Base-by-base conservation (phyloP, 2,329 filamentous ascomycete genomes). In the Fusarium temperatum region DNA sequence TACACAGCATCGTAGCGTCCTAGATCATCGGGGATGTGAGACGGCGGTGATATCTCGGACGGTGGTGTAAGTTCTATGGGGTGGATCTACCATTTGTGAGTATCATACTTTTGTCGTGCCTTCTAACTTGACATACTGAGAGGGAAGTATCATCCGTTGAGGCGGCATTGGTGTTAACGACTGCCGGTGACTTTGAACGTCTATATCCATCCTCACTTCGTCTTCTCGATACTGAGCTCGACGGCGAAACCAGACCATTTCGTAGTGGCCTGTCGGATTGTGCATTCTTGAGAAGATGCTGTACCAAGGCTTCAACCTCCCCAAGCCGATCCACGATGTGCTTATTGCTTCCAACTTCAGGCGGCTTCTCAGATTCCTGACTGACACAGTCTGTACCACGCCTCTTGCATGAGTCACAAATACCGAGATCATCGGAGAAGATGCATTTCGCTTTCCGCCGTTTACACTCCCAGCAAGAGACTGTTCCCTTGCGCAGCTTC, bases 391-490 rank as follows among this genome's bases (percentile, higher is more conserved):
- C 70, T 1, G 82, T 80, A 2, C 83, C 81, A 1, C 88, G 84
- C 12, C 84, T 78, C 26, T 81, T 78, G 70, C 88, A 90, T 6
- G 82, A 83, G 26, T 82, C 79, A 63, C 88, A 89, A 2, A 82
- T 72, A 5, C 79, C 64, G 10, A 84, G 82, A 7, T 80, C 73
- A 8, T 82, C 76, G 17, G 80, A 77, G 66, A 87, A 86, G 22
- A 82, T 84, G 75, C 88, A 90, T 6, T 83, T 81, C 10, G 86
- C 83, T 79, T 90, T 90, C 30, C 87, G 84, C 57, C 86, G 83
- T 78, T 88, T 88, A 82, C 88, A 90, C 72, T 89, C 87, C 87
- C 88, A 89, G 77, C 88, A 90, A 63, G 87, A 89, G 35, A 80
- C 82, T 0, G 88, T 90, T n/a, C 88, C 88, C 60, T 89, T 89